Percentiles rank a stretch among this genome's conserved stretches.
Evolutionary conservation across 495 filamentous ascomycete genomes (phyloP).

Genomic region (Aspergillus steynii): DNA sequence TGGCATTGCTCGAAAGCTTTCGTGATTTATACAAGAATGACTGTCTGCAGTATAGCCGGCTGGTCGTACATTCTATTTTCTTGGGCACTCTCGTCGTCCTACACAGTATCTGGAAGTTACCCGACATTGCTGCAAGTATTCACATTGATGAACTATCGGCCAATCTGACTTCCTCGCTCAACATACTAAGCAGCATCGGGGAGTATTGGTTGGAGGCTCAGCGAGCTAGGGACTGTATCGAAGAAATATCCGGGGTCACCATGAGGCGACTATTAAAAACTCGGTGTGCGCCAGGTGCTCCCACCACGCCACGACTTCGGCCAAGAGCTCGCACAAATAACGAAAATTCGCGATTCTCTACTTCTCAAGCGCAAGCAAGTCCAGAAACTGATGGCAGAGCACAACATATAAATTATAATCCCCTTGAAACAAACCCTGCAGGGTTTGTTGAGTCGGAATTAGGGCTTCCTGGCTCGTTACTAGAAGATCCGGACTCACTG

Average conservation of each 20-base stretch:
- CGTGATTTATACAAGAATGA: constrained; percentile 37
- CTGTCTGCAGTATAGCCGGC: constrained; percentile 38
- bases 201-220: constrained; percentile 49
- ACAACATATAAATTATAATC: background rate
- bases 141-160: constrained; percentile 41
- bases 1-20: constrained; percentile 33
- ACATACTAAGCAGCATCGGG: constrained; percentile 47
- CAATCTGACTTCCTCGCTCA: constrained; percentile 37
- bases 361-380: background rate
- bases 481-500: constrained; percentile 15
- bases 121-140: constrained; percentile 31
- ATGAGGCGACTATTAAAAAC: constrained; percentile 38
- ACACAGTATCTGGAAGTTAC: constrained; percentile 42
- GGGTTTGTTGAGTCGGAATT: background rate
- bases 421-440: background rate
- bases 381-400: background rate
- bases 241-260: constrained; percentile 39
- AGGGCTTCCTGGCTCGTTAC: constrained; percentile 15
- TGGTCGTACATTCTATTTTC: constrained; percentile 44
- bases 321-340: background rate
- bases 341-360: background rate
- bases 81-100: constrained; percentile 43
- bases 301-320: constrained; percentile 3
- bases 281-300: constrained; percentile 17
- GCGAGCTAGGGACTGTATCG: constrained; percentile 43